Base-by-base conservation (phyloP, 768 basidiomycete genomes). In the Podaxis sp. region DNA sequence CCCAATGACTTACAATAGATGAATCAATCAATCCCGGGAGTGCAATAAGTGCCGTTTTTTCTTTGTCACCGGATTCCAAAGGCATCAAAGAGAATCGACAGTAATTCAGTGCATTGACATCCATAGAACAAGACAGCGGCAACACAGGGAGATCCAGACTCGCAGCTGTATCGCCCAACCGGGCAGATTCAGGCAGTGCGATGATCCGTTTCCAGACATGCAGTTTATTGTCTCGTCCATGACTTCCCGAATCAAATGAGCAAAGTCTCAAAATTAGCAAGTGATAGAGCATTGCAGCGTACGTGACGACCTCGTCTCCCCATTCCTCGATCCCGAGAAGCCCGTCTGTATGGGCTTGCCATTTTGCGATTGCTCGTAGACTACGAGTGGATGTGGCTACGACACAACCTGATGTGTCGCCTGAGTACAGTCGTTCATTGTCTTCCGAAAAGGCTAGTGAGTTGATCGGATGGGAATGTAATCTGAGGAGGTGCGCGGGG, bases 51-150 rank as follows among this genome's bases (percentile, higher is more conserved):
- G 85, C 88, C 68, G 68, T 64, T 67, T 68, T 52, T 44, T 61
- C 63, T 7, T 61, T 63, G 52, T 56, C 67, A 1, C 56, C 58
- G 4, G 28, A 28, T 9, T 26, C n/a, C n/a, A 64, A 58, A 36
- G 42, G 68, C 36, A 90, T 71, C 2, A 98, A 77, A 6, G 92
- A 90, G 74, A 97, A 95, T 2, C 90, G 86, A 74, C 96, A 99
- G 72, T 90, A 98, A 70, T 96, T 97, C 60, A 99, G 80, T 1
- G 96, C 88, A 71, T 99, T 99, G 63, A 96, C 88, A 69, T 95
- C 92, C 72, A 99, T 76, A 0, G 90, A 89, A 68, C 88, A 89
- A 11, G 75, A 71, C 3, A 92, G 72, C 6, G 70, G 63, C 3
- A 91, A 90, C 0, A 74, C 74, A 0, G 82, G 77, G 6, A 83